A percentile compares a stretch with the other conserved stretches of the same genome.
These are phyloP conservation scores for Paramecium caudatum DNA, from an alignment of 73 alveolate species.

Conservation along the genomic window DNA sequence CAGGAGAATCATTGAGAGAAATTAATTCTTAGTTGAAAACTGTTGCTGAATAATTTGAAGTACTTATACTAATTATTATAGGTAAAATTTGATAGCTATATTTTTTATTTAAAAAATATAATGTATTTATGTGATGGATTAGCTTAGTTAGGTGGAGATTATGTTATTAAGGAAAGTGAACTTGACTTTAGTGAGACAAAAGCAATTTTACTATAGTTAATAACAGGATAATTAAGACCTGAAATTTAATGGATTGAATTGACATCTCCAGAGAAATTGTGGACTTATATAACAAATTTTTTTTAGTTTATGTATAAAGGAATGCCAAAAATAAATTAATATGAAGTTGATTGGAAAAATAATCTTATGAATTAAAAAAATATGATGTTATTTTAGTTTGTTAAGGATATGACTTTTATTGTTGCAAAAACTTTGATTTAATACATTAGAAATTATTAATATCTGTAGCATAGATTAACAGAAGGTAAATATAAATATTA, in stretches of 20 bases:
- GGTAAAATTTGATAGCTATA: constrained; percentile 59
- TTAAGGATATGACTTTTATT: constrained; percentile 63
- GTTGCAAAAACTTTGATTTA: constrained; percentile 41
- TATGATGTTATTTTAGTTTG: constrained; percentile 41
- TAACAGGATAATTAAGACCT: constrained; percentile 53
- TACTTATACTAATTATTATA: neutral
- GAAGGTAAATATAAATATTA: neutral
- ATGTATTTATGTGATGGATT: constrained; percentile 49
- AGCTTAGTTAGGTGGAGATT: constrained; percentile 39
- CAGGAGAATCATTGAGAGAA: constrained; percentile 63
- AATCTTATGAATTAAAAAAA: constrained; percentile 57
- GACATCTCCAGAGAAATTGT: constrained; percentile 51
- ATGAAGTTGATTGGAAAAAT: constrained; percentile 68
- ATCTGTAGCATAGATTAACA: constrained; percentile 8
- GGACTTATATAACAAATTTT: constrained; percentile 66
- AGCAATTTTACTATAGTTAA: constrained; percentile 47
- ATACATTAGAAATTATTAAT: constrained; percentile 41
- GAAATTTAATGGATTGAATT: constrained; percentile 64
- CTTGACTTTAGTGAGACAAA: constrained; percentile 56
- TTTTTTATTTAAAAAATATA: constrained; percentile 50
- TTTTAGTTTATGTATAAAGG: constrained; percentile 64
- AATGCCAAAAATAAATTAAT: constrained; percentile 52
- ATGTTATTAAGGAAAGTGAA: constrained; percentile 54
- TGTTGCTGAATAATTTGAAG: constrained; percentile 46
- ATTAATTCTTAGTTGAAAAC: constrained; percentile 17